Conservation (phyloP, 2,329 filamentous ascomycete genomes). For the Pseudodiploospora longispora region DNA sequence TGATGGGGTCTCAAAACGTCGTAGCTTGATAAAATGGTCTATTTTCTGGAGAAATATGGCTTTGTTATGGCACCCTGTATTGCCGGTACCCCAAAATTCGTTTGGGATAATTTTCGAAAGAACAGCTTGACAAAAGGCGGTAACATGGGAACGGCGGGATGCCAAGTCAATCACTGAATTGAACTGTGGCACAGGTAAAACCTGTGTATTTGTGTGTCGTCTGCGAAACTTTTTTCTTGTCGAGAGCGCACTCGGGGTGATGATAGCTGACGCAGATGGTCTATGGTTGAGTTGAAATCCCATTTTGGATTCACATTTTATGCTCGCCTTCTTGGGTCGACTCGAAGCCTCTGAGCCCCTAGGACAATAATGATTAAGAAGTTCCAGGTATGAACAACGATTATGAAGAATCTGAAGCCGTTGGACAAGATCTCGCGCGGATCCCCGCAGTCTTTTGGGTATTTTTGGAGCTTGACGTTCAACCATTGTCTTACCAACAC, state of each 20-base stretch:
- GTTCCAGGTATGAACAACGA: slow-evolving; percentile 69
- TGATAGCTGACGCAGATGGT: background rate
- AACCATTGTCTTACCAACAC: slow-evolving; percentile 7
- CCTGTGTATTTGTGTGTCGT: slow-evolving; percentile 4
- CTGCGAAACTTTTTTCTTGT: slow-evolving; percentile 5
- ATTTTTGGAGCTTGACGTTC: slow-evolving; percentile 25
- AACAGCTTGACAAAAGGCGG: slow-evolving; percentile 77
- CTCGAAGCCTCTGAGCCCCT: slow-evolving; percentile 17
- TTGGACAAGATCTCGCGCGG: slow-evolving; percentile 48
- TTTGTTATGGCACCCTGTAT: slow-evolving; percentile 51
- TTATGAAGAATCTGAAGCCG: slow-evolving; percentile 63
- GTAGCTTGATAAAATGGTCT: slow-evolving; percentile 68
- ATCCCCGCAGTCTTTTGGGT: slow-evolving; percentile 63
- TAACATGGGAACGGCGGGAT: slow-evolving; percentile 60
- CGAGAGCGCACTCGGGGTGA: background rate
- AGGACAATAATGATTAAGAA: slow-evolving; percentile 79
- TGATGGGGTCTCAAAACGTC: slow-evolving; percentile 73
- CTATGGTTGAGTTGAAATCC: background rate
- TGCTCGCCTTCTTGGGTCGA: background rate
- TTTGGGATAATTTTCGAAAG: slow-evolving; percentile 65
- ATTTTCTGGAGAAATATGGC: slow-evolving; percentile 55
- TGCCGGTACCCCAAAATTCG: slow-evolving; percentile 61
- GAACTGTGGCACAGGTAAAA: slow-evolving; percentile 7
- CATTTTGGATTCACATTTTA: background rate
- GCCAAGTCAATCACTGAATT: slow-evolving; percentile 57